Evolutionary conservation across 192 early-diverging fungal genomes (phyloP), one percentile per base, ranked within the genome.

Genomic region (Podila minutissima): DNA sequence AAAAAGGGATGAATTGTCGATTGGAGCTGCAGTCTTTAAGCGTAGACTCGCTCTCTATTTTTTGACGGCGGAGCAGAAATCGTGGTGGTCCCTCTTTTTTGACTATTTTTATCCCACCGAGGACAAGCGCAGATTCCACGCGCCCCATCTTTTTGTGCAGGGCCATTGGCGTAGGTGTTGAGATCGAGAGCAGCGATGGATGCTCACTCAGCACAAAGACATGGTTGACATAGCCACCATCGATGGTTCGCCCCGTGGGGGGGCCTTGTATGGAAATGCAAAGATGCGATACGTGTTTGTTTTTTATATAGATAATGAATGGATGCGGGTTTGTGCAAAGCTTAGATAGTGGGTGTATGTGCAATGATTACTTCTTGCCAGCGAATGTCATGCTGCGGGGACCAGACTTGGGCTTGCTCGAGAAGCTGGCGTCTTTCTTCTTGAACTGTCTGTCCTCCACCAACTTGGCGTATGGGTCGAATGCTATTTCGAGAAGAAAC

Each of bases 371-470:
- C 15, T 46, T 15, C 41, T 46, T 46, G 41, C 41, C 38, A 20
- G 33, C 29, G 55, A 73, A 81, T 24, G 71, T 81, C 77, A 81
- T 81, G 32, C 77, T 81, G 67, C 77, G 77, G 13, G 77, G 51
- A 4, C 77, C 77, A 29, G 77, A 81, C 62, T 81, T 81, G 37
- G 77, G 77, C 20, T 57, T 65, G 35, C 77, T 71, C 11, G 77
- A 73, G 38, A 81, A 69, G 1, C 57, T 26, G 19, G 77, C 77
- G 29, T 81, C 77, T 67, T 73, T 81, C 71, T 69, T 73, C 65
- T 81, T 68, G 35, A 81, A 60, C 9, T 73, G 67, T n/a, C 41
- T 29, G 15, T 67, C 48, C 31, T 81, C 77, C 20, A 69, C 66
- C 58, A 81, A 20, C 58, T 81, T 68, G 37, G 66, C 62, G n/a